Evolutionary conservation across 2,329 filamentous ascomycete genomes (phyloP).

Genomic region (Trichoderma semiorbis): DNA sequence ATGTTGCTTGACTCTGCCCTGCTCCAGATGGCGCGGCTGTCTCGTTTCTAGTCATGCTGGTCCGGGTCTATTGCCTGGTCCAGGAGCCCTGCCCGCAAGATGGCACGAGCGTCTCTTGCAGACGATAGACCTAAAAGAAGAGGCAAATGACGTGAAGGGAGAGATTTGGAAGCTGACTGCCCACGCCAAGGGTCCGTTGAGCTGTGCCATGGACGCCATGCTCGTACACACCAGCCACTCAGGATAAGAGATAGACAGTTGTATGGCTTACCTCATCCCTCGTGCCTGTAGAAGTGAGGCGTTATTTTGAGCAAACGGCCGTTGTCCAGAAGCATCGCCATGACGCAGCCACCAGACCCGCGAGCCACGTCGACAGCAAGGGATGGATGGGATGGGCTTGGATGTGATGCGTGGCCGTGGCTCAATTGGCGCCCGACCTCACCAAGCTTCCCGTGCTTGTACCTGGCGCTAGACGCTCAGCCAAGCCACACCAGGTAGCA

Average conservation of each 20-base stretch:
- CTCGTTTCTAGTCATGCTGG: background rate
- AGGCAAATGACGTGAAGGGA: conserved; percentile 3
- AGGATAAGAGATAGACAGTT: background rate
- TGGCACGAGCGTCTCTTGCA: background rate
- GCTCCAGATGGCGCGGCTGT: background rate
- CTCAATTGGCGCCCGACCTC: conserved; percentile 9
- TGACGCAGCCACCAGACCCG: conserved; percentile 1
- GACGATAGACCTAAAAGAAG: background rate
- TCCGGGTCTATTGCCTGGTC: background rate
- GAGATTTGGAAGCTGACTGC: background rate
- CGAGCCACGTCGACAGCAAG: conserved; percentile 12
- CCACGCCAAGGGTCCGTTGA: background rate
- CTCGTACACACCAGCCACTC: background rate
- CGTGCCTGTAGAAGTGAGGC: background rate
- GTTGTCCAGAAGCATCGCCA: background rate
- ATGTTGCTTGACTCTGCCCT: background rate
- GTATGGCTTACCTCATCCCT: background rate
- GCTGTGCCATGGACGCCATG: background rate
- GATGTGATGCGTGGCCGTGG: background rate
- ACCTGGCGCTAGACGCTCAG: conserved; percentile 8
- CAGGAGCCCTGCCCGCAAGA: background rate
- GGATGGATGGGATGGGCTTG: background rate
- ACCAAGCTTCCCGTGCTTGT: background rate
- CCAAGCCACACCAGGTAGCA: background rate
- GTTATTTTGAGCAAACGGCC: background rate